phyloP scores from a whole-genome alignment of 2,329 filamentous ascomycete genomes.

The Clarireedia monteithiana region DNA sequence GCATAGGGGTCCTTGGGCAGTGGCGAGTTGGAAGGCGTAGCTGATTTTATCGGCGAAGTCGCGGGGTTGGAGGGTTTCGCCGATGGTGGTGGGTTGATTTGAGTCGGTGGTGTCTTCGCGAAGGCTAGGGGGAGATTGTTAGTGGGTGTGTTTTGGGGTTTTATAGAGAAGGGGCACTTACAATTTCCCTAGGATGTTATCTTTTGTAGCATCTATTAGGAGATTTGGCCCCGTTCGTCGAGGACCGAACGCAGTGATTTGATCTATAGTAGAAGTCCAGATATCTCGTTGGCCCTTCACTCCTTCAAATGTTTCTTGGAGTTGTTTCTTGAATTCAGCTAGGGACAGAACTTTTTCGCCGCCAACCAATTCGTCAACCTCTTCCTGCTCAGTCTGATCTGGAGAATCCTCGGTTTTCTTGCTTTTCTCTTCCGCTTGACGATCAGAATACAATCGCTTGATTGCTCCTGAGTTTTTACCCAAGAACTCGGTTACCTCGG shows the following conservation, averaged over 20 bases:
- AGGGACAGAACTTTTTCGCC: conserved; percentile 58
- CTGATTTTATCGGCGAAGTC: conserved; percentile 85
- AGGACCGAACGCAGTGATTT: conserved; percentile 86
- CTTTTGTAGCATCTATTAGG: conserved; percentile 73
- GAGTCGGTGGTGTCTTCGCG: conserved; percentile 21
- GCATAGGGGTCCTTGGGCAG: conserved; percentile 81
- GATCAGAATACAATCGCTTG: conserved; percentile 69
- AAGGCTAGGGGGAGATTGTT: conserved; percentile 18
- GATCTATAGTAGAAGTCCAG: conserved; percentile 71
- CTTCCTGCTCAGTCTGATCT: conserved; percentile 29
- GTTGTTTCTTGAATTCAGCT: conserved; percentile 68
- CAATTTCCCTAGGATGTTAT: conserved; percentile 64
- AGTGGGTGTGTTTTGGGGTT: conserved; percentile 5
- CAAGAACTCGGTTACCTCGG: conserved; percentile 75
- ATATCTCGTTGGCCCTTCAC: conserved; percentile 66
- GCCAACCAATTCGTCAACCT: conserved; percentile 44
- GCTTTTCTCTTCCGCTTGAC: conserved; percentile 40
- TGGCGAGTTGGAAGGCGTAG: conserved; percentile 91
- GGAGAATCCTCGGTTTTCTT: conserved; percentile 22
- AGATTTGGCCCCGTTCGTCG: conserved; percentile 80
- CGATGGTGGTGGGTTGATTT: conserved; percentile 27
- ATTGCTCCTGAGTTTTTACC: conserved; percentile 72
- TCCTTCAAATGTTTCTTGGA: conserved; percentile 60
- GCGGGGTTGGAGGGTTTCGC: conserved; percentile 46
- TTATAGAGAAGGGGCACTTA: conserved; percentile 33